phyloP scores from a whole-genome alignment of 257 asterid genomes.

The Eucommia ulmoides region DNA sequence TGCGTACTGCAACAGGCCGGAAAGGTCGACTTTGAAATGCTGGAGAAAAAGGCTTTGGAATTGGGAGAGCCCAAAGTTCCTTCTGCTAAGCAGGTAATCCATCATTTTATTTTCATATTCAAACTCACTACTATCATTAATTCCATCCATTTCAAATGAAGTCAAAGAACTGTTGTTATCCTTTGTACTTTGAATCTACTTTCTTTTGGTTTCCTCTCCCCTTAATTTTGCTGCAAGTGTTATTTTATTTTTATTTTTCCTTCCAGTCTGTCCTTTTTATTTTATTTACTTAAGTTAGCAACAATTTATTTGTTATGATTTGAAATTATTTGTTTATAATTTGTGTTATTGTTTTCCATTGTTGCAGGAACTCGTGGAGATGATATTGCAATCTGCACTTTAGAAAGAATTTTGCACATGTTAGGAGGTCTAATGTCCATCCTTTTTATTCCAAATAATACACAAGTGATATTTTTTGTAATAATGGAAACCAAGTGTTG shows the following conservation, averaged over 20 bases:
- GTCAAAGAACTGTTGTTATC: not conserved
- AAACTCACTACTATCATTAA: too few relatives aligned
- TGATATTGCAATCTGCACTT: constrained; percentile 66
- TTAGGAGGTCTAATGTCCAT: too few relatives aligned
- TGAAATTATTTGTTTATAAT: not conserved
- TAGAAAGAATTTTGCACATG: constrained; percentile 14
- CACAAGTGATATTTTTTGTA: too few relatives aligned
- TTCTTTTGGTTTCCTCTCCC: not conserved
- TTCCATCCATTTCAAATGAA: too few relatives aligned
- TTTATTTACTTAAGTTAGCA: not conserved
- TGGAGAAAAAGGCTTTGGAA: constrained; percentile 76
- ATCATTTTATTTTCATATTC: too few relatives aligned
- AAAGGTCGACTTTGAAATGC: constrained; percentile 68
- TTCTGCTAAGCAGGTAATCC: constrained; percentile 81
- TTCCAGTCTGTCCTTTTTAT: not conserved
- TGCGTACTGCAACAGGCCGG: constrained; percentile 52
- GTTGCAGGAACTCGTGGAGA: constrained; percentile 82
- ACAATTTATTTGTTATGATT: not conserved
- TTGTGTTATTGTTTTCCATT: not conserved
- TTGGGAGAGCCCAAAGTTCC: constrained; percentile 84
- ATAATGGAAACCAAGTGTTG: too few relatives aligned
- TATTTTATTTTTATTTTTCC: not conserved
- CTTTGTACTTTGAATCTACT: not conserved
- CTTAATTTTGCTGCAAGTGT: not conserved
- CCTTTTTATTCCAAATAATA: too few relatives aligned